Conservation (phyloP, 2,329 filamentous ascomycete genomes). For the Fusarium pseudograminearum region DNA sequence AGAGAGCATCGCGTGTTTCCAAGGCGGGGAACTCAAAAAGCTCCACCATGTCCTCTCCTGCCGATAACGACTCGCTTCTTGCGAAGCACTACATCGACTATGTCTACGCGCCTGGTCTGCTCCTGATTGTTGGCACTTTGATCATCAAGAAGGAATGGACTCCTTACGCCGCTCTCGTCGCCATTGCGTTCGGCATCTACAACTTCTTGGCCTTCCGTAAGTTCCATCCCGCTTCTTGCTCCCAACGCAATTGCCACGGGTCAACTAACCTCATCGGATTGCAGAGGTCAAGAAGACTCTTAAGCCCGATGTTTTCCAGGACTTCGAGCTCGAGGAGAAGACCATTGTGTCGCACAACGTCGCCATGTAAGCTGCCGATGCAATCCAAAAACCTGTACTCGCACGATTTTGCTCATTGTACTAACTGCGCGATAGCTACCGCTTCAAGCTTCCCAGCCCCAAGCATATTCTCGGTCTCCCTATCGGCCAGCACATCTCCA, state of each 20-base stretch:
- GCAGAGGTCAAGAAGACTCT: conserved; percentile 83
- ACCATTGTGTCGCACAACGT: conserved; percentile 97
- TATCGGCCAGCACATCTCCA: conserved; percentile 98
- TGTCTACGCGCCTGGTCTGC: conserved; percentile 84
- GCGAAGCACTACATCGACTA: conserved; percentile 78
- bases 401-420: conserved; percentile 1
- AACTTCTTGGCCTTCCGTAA: conserved; percentile 80
- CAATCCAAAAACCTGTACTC: background rate
- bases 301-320: conserved; percentile 88
- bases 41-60: conserved; percentile 43
- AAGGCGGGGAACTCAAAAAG: conserved; percentile 38
- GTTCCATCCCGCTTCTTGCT: conserved; percentile 51
- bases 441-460: conserved; percentile 84
- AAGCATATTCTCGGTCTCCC: conserved; percentile 91
- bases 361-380: conserved; percentile 75
- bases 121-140: conserved; percentile 80
- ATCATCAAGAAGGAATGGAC: conserved; percentile 85
- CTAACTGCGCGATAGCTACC: conserved; percentile 72
- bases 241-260: background rate
- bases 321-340: conserved; percentile 95
- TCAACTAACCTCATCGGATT: conserved; percentile 25
- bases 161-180: conserved; percentile 75
- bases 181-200: conserved; percentile 73
- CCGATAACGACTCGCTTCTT: conserved; percentile 51
- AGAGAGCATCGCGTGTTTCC: conserved; percentile 15